Evolutionary conservation across 768 basidiomycete genomes (phyloP).

Genomic region (Lentinula aciculospora): DNA sequence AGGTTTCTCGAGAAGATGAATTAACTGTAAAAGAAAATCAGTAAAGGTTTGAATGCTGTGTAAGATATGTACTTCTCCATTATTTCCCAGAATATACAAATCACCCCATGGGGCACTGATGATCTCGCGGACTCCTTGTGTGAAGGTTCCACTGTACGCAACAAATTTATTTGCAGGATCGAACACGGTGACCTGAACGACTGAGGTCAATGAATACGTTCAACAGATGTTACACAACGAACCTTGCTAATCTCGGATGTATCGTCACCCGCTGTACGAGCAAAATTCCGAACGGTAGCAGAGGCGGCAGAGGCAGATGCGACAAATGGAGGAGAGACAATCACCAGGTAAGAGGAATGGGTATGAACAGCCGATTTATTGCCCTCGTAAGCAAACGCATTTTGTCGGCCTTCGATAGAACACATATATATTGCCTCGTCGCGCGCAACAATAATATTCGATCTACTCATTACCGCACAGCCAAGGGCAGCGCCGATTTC

Average conservation of each 20-base stretch:
- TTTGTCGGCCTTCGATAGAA: slow-evolving; percentile 72
- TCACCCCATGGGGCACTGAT: slow-evolving; percentile 71
- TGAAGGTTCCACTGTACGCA: slow-evolving; percentile 76
- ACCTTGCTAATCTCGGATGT: slow-evolving; percentile 63
- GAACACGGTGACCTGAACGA: slow-evolving; percentile 57
- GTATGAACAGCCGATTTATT: slow-evolving; percentile 72
- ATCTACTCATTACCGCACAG: slow-evolving; percentile 79
- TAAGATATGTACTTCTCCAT: slow-evolving; percentile 56
- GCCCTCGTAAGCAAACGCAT: slow-evolving; percentile 94
- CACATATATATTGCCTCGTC: slow-evolving; percentile 92
- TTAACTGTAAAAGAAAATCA: slow-evolving; percentile 35
- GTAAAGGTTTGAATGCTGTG: background rate
- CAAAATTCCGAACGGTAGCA: slow-evolving; percentile 71
- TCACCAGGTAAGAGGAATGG: slow-evolving; percentile 80
- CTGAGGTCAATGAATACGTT: background rate
- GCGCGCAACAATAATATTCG: slow-evolving; percentile 69
- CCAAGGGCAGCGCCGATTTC: slow-evolving; percentile 83
- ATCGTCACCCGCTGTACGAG: slow-evolving; percentile 40
- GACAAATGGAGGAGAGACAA: slow-evolving; percentile 81
- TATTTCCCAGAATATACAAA: slow-evolving; percentile 73
- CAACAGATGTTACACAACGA: background rate
- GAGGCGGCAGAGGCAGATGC: slow-evolving; percentile 61
- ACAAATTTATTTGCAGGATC: slow-evolving; percentile 91
- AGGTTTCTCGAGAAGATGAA: slow-evolving; percentile 69
- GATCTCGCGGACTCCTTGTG: slow-evolving; percentile 77